Base-by-base conservation (phyloP, 163 green algal species). In the Picocystis sp. region DNA sequence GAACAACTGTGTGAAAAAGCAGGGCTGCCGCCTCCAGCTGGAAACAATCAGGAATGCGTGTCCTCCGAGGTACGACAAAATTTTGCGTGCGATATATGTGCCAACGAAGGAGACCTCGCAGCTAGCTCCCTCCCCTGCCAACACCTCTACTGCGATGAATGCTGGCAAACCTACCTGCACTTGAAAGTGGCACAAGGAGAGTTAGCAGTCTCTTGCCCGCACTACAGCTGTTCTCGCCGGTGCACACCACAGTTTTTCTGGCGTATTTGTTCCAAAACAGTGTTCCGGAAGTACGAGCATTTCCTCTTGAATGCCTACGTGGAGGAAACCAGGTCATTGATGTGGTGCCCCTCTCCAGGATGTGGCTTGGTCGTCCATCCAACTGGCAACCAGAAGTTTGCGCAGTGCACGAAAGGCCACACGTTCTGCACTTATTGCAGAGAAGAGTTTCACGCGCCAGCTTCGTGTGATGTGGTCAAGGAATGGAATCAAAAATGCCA, bases 401-500 rank as follows among this genome's bases (percentile, higher is more conserved):
- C 25, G n/a, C 52, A 25, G 11, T 63, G 56, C 41, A 45, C 47
- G 15, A 58, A 51, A 44, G 47, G 47, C 15, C 17, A 60, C 33
- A 12, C 17, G 6, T 69, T 69, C 56, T 69, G 62, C 47, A 62
- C 49, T 24, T 29, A 23, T n/a, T 69, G 62, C 44, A 33, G 24
- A 17, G 17, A 25, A 17, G 45, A 50, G 17, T 50, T 52, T 29
- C 62, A 69, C 50, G 62, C 60, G 24, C 62, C 62, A 17, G 62
- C 62, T 12, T 12, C 21, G 21, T 69, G 62, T 22, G 24, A 44
- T 5, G 51, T 60, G 57, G 49, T 41, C 22, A 21, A 3, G 15
- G 50, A 53, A n/a, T 64, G 57, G 57, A 22, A 58, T 34, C 15
- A 3, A 10, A n/a, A 60, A 43, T 17, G 58, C 33, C 11, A 19